phyloP scores from a whole-genome alignment of 768 basidiomycete species.

The Suillus cothurnatus region DNA sequence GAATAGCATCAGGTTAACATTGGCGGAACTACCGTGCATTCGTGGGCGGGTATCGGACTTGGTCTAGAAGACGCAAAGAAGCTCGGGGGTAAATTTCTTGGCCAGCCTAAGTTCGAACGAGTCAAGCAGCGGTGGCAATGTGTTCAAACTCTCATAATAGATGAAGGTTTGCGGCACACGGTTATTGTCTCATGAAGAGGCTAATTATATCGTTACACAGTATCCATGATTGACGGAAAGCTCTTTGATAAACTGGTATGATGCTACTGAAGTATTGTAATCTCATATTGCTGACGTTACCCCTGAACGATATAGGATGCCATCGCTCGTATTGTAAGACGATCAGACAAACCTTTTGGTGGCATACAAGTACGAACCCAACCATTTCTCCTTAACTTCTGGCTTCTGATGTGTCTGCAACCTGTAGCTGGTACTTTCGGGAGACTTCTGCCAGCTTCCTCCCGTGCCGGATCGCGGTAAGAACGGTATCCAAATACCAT shows the following conservation, averaged over 20 bases:
- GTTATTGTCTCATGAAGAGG: neutral
- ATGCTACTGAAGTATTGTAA: neutral
- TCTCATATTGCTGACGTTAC: constrained; percentile 37
- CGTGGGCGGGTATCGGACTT: constrained; percentile 80
- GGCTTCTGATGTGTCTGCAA: constrained; percentile 3
- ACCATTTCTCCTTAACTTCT: constrained; percentile 3
- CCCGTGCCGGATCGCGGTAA: constrained; percentile 63
- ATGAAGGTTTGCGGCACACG: constrained; percentile 64
- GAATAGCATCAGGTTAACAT: constrained; percentile 84
- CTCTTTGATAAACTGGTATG: constrained; percentile 81
- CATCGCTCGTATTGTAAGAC: constrained; percentile 61
- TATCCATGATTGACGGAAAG: constrained; percentile 86
- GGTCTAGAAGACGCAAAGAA: constrained; percentile 58
- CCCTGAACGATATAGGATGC: constrained; percentile 50
- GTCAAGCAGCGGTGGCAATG: constrained; percentile 64
- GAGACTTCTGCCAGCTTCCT: constrained; percentile 91
- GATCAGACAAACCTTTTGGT: constrained; percentile 66
- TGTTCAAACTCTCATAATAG: constrained; percentile 72
- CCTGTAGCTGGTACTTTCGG: constrained; percentile 74
- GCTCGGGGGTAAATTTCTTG: constrained; percentile 56
- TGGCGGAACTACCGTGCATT: constrained; percentile 79
- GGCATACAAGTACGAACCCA: constrained; percentile 85
- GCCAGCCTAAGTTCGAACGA: constrained; percentile 37
- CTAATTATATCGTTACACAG: constrained; percentile 39
- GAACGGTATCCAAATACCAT: constrained; percentile 48